These are phyloP conservation scores for Xylaria bambusicola DNA, from an alignment of 495 filamentous ascomycete species.

Conservation along the genomic window DNA sequence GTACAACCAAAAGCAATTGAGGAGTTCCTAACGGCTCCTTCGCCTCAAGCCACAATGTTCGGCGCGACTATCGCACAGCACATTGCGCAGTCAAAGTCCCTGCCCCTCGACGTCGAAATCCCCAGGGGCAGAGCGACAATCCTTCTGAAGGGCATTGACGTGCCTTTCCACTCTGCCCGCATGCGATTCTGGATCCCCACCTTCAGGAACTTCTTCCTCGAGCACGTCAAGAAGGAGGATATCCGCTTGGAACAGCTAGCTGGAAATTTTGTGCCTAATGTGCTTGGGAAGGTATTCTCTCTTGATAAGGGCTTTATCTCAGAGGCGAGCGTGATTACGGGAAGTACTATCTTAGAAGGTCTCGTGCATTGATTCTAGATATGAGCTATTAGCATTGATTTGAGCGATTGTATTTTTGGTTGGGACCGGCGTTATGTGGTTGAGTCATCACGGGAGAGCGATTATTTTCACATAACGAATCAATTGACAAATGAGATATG, in stretches of 20 bases:
- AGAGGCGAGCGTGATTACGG: constrained; percentile 87
- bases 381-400: background rate
- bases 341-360: constrained; percentile 61
- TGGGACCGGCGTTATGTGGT: no score
- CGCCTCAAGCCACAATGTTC: background rate
- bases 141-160: constrained; percentile 85
- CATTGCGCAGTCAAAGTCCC: constrained; percentile 74
- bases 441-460: no score
- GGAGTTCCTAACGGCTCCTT: constrained; percentile 29
- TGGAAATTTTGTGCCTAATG: constrained; percentile 90
- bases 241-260: constrained; percentile 85
- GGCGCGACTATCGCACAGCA: constrained; percentile 54
- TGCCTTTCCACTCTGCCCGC: constrained; percentile 91
- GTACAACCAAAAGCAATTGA: constrained; percentile 65
- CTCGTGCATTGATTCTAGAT: background rate
- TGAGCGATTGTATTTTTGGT: background rate
- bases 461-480: no score
- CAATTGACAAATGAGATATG: no score
- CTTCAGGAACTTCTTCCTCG: constrained; percentile 84
- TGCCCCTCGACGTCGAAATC: constrained; percentile 63
- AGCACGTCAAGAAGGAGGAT: constrained; percentile 87
- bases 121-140: constrained; percentile 87
- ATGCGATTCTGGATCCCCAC: constrained; percentile 88
- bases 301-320: constrained; percentile 46
- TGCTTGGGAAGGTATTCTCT: constrained; percentile 77